These are phyloP conservation scores for Populus nigra DNA, from an alignment of 345 rosid species.

Conservation along the genomic window DNA sequence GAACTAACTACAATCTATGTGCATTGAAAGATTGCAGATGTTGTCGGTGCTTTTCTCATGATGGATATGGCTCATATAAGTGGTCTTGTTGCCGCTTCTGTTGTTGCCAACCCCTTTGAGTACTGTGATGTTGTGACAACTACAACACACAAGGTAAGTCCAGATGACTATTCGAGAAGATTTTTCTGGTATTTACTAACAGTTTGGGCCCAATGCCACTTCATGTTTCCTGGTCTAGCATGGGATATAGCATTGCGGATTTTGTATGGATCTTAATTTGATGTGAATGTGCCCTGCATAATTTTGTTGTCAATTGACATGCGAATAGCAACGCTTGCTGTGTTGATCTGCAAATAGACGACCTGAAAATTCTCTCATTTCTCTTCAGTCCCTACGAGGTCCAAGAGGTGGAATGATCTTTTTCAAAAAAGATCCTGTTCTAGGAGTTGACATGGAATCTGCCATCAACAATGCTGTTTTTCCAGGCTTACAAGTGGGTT, in stretches of 20 bases:
- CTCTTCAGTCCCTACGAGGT: constrained; percentile 81
- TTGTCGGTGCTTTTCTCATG: constrained; percentile 91
- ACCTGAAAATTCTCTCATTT: constrained; percentile 12
- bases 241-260: neutral
- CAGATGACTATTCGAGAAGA: neutral
- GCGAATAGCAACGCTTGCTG: neutral
- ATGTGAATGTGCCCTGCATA: neutral
- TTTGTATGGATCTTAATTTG: constrained; percentile 4
- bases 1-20: constrained; percentile 25
- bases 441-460: constrained; percentile 77
- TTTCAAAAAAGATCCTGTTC: constrained; percentile 70
- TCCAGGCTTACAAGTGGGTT: constrained; percentile 82
- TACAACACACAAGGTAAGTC: constrained; percentile 80
- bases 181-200: neutral
- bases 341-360: neutral
- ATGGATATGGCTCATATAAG: constrained; percentile 99
- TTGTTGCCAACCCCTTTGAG: constrained; percentile 78
- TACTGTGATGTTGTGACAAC: constrained; percentile 92
- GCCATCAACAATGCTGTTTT: constrained; percentile 94
- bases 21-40: constrained; percentile 72
- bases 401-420: constrained; percentile 99
- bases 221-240: neutral
- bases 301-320: neutral
- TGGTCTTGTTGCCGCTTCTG: constrained; percentile 95
- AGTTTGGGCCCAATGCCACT: neutral